Percentiles rank a stretch among this genome's conserved stretches.
Conservation (phyloP, 108 stramenopile species). For the Cylindrotheca fusiformis region DNA sequence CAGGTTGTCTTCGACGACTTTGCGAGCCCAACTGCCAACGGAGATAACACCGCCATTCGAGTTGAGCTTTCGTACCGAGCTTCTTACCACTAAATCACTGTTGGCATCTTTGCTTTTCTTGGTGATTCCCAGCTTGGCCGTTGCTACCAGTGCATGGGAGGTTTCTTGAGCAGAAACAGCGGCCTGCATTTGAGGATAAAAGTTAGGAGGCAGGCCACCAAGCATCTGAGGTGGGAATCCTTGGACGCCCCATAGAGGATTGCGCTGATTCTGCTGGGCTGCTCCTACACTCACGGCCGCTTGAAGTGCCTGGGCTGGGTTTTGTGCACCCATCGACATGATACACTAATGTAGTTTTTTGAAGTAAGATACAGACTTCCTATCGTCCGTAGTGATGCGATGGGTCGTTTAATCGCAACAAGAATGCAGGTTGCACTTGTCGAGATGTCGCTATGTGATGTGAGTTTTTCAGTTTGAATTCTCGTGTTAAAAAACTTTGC, state of each 20-base stretch:
- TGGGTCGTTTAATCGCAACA: too few species aligned
- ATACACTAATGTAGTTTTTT: too few species aligned
- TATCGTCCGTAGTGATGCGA: too few species aligned
- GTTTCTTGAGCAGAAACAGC: slow-evolving; percentile 15
- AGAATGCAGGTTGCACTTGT: too few species aligned
- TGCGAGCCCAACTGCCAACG: slow-evolving; percentile 32
- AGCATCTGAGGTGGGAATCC: slow-evolving; percentile 7
- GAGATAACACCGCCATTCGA: slow-evolving; percentile 12
- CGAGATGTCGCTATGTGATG: too few species aligned
- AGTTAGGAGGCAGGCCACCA: slow-evolving; percentile 17
- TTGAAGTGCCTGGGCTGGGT: slow-evolving; percentile 10
- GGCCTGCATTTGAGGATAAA: slow-evolving; percentile 16
- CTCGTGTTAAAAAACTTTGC: too few species aligned
- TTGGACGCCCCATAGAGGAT: slow-evolving; percentile 7
- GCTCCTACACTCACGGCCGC: slow-evolving; percentile 1
- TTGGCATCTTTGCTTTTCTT: slow-evolving; percentile 14
- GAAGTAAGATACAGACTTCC: too few species aligned
- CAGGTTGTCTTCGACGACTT: slow-evolving; percentile 33
- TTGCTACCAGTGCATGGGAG: slow-evolving; percentile 28
- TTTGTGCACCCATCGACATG: neutral
- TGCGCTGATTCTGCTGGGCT: neutral
- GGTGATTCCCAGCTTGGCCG: slow-evolving; percentile 23
- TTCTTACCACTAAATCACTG: slow-evolving; percentile 20
- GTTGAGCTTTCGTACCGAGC: slow-evolving; percentile 20
- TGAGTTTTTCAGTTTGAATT: too few species aligned